Evolutionary conservation across 2,329 filamentous ascomycete genomes (phyloP).

Genomic region (Fusarium scirpi): DNA sequence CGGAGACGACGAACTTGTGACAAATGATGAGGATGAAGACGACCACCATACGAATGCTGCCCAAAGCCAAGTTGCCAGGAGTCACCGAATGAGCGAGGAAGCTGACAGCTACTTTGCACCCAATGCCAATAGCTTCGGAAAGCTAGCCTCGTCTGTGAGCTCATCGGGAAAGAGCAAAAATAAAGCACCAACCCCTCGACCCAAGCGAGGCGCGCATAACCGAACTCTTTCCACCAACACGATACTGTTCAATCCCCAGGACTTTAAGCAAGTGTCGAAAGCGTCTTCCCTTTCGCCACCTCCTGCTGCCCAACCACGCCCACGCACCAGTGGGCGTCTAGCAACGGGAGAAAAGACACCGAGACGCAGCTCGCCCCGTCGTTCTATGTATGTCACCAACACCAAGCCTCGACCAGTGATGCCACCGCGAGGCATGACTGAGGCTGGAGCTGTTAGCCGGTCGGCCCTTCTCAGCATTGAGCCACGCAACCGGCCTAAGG

Average conservation of each 20-base stretch:
- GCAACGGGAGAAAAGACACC: slow-evolving; percentile 54
- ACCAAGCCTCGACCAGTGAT: slow-evolving; percentile 69
- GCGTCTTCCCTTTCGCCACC: slow-evolving; percentile 60
- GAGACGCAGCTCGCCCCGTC: slow-evolving; percentile 62
- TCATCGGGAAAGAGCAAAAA: slow-evolving; percentile 49
- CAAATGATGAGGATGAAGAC: slow-evolving; percentile 79
- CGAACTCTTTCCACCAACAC: slow-evolving; percentile 85
- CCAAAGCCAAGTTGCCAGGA: slow-evolving; percentile 49
- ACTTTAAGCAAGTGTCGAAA: slow-evolving; percentile 53
- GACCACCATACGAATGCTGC: slow-evolving; percentile 61
- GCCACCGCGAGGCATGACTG: slow-evolving; percentile 55
- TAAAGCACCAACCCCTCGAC: slow-evolving; percentile 50
- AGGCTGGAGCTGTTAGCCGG: slow-evolving; percentile 53
- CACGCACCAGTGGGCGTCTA: slow-evolving; percentile 54
- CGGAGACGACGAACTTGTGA: slow-evolving; percentile 89
- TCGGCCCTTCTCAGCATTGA: slow-evolving; percentile 66
- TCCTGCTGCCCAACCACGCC: slow-evolving; percentile 48
- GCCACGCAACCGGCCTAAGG: slow-evolving; percentile 55
- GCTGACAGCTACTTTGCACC: slow-evolving; percentile 68
- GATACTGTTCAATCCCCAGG: slow-evolving; percentile 82
- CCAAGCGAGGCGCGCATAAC: slow-evolving; percentile 66
- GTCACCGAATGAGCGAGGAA: slow-evolving; percentile 49
- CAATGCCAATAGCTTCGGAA: slow-evolving; percentile 56
- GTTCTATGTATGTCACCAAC: slow-evolving; percentile 57
- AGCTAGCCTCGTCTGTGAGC: slow-evolving; percentile 51